Conservation (phyloP, 2,329 filamentous ascomycete species). For the Nothophaeocryptopus gaeumannii region DNA sequence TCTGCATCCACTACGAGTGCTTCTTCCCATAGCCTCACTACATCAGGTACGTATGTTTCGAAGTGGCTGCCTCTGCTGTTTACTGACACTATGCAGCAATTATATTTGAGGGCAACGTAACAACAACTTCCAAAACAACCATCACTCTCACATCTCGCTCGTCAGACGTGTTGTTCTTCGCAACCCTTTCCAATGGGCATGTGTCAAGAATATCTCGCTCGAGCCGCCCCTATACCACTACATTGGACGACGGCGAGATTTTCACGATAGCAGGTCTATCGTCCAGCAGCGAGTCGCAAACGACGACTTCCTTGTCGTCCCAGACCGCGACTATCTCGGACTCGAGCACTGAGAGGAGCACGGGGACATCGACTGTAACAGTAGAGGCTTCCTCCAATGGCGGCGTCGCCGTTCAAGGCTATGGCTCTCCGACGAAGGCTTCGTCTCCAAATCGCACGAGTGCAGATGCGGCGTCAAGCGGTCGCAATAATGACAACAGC, state of each 20-base stretch:
- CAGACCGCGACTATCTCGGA: constrained; percentile 3
- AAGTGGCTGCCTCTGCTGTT: background rate
- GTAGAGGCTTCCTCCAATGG: constrained; percentile 8
- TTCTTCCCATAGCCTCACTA: constrained; percentile 20
- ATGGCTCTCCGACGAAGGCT: constrained; percentile 11
- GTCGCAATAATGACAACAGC: constrained; percentile 3
- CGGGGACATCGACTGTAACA: constrained; percentile 14
- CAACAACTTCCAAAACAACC: constrained; percentile 23
- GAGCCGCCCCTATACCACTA: constrained; percentile 26
- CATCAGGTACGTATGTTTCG: constrained; percentile 22
- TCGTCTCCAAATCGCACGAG: constrained; percentile 13
- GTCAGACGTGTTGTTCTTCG: constrained; percentile 22
- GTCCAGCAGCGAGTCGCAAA: too few species aligned
- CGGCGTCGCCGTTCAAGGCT: constrained; percentile 1
- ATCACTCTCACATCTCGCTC: constrained; percentile 13
- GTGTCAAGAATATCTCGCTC: constrained; percentile 25
- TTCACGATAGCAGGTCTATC: constrained; percentile 23
- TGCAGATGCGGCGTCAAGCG: constrained; percentile 4
- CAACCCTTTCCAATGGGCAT: constrained; percentile 28
- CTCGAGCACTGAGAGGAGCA: constrained; percentile 2
- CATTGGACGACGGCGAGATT: constrained; percentile 23
- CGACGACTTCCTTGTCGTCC: too few species aligned
- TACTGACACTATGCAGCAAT: constrained; percentile 22
- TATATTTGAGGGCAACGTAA: constrained; percentile 17
- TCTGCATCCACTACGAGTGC: background rate